These are phyloP conservation scores for Globisporangium carolinianum DNA, from an alignment of 352 stramenopile species.

Conservation along the genomic window DNA sequence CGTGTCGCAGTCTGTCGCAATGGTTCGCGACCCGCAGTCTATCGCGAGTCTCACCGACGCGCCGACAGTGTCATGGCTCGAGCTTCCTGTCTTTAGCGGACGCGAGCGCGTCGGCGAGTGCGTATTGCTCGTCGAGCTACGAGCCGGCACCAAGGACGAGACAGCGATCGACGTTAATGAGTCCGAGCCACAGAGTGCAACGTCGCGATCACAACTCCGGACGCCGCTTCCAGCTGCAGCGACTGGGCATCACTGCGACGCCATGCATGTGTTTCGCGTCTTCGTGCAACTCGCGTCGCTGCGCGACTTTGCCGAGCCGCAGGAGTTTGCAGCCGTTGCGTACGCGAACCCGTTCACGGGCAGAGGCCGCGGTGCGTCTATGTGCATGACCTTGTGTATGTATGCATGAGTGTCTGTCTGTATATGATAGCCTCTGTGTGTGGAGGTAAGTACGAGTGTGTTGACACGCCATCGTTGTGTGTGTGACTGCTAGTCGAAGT, in stretches of 20 bases:
- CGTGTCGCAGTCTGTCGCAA: background rate
- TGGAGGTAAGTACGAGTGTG: no score
- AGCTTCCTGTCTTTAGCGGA: background rate
- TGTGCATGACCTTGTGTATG: background rate
- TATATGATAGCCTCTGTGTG: no score
- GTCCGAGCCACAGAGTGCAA: background rate
- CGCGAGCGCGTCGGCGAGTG: slow-evolving; percentile 7
- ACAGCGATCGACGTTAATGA: background rate
- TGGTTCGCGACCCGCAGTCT: background rate
- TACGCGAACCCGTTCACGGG: slow-evolving; percentile 35
- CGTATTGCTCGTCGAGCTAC: background rate
- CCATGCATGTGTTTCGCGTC: slow-evolving; percentile 19
- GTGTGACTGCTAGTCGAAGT: slow-evolving; percentile 24
- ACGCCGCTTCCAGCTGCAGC: no score
- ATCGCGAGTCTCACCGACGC: background rate
- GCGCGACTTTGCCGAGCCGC: slow-evolving; percentile 16
- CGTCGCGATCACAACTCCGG: background rate
- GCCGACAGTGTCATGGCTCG: background rate
- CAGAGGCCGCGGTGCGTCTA: slow-evolving; percentile 23
- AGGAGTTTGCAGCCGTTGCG: slow-evolving; percentile 19
- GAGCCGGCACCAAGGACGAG: background rate
- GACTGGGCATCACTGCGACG: no score
- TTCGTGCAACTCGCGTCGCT: slow-evolving; percentile 36
- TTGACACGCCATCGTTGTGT: no score
- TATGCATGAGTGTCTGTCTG: background rate